These are phyloP conservation scores for Ambrosia artemisiifolia DNA, from an alignment of 129 eudicot genomes.

Conservation along the genomic window DNA sequence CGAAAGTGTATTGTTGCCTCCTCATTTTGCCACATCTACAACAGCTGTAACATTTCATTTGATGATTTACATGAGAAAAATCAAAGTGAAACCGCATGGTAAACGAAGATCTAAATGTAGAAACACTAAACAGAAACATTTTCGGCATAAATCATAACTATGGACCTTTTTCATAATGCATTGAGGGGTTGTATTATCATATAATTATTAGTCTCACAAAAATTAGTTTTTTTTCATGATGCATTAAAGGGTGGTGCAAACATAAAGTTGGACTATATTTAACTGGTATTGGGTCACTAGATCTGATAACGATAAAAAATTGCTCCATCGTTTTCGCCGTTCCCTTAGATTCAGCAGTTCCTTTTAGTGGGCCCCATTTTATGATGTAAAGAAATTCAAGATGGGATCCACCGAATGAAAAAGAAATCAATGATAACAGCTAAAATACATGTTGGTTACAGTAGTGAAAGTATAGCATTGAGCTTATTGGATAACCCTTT, in stretches of 20 bases:
- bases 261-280: neutral
- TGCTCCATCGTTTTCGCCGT: conserved; percentile 12
- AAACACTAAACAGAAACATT: neutral
- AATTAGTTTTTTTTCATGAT: neutral
- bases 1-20: neutral
- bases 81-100: neutral
- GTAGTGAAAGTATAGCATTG: conserved; percentile 3
- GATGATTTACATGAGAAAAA: neutral
- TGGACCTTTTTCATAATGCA: neutral
- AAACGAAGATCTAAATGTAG: neutral
- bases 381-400: neutral
- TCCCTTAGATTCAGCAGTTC: neutral
- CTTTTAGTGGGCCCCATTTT: conserved; percentile 16
- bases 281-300: neutral
- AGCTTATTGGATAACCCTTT: conserved; percentile 17
- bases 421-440: neutral
- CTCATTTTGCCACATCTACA: neutral
- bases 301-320: neutral
- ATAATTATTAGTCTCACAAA: neutral
- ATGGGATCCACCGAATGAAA: conserved; percentile 18
- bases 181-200: neutral
- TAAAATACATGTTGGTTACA: neutral
- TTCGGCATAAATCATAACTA: neutral
- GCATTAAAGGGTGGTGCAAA: neutral
- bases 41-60: neutral